Evolutionary conservation across 176 grass and related monocot species (phyloP), one percentile per base, ranked within the genome.

Genomic region (Paspalum notatum): DNA sequence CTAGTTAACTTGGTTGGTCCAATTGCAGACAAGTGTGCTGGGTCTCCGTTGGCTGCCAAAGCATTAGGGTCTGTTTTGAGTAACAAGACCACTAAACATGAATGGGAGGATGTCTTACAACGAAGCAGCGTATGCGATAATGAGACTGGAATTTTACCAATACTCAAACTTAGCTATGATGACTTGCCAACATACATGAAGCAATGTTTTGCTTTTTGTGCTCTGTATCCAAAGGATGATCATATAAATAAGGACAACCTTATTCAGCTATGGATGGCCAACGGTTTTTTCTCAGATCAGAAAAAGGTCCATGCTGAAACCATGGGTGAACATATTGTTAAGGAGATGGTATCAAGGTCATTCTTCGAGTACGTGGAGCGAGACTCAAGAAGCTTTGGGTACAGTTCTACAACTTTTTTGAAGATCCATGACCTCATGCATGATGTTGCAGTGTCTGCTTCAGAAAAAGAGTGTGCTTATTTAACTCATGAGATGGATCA

Each of bases 121-220:
- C 26, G 67, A 47, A 72, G 10, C 9, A 78, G 0, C 2, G 55
- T 64, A 1, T 77, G 51, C 11, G 38, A 65, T 7, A 9, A 58
- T 15, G 50, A 72, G 1, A 25, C 26, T 40, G 55, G 16, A 6
- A 55, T 59, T 66, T 41, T 52, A 10, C 63, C 68, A 7, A 75
- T 47, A 64, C 37, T 67, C 6, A 72, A 81, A 72, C 14, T 81
- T 10, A 80, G 65, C 43, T 81, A 81, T 55, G 12, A 81, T 81
- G 66, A 60, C 1, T 22, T 81, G 66, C 42, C 78, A 67, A 6
- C 15, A 0, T 12, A 48, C 4, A 71, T 56, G 50, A 81, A 74
- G n/a, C 55, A 58, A 58, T 58, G 55, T 8, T 58, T 58, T 58
- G 55, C 55, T 0, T 58, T 58, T 24, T 58, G n/a, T 58, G 55